Evolutionary conservation across 495 filamentous ascomycete species (phyloP), one percentile per base, ranked within the genome.

Genomic region (Tuber brumale): DNA sequence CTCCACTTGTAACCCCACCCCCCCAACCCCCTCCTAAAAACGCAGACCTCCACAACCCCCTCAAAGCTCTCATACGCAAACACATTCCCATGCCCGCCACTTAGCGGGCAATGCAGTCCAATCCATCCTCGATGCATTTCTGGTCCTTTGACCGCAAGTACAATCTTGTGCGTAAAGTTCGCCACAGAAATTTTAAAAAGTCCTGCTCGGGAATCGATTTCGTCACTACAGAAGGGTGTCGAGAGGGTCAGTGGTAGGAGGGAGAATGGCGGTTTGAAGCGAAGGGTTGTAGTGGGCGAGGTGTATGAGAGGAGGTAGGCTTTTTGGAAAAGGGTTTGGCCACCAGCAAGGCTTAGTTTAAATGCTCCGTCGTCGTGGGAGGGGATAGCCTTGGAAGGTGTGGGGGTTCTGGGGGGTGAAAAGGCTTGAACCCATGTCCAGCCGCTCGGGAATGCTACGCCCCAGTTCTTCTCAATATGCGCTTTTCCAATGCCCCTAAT

Each of bases 401-500:
- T 81, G 70, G 51, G 16, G 73, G 51, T 23, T 70, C 21, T 31
- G 44, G 31, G 46, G 37, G 19, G 39, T 21, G 71, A 16, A 37
- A 61, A 76, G 12, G 81, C 81, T 74, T 85, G 86, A 39, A 85
- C 70, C 86, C 86, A 87, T 39, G 85, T 85, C 80, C 87, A 87
- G 8, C 83, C 83, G 27, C 76, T 48, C 3, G 86, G 86, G 75
- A 88, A 88, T 45, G 78, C 82, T 12, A 76, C 51, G 1, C 85
- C 85, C 86, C 85, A 87, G 76, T 87, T 87, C 79, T 87, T 88
- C 78, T 87, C 86, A 42, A 85, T 81, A 72, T 87, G 86, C 1
- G 86, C 83, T 12, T 73, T 79, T 0, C 84, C 85, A 6, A 23
- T 71, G 41, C 85, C 86, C 1, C 27, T 66, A 35, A 66, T 66